Evolutionary conservation across 352 stramenopile genomes (phyloP).

Genomic region (Globisporangium irregulare): DNA sequence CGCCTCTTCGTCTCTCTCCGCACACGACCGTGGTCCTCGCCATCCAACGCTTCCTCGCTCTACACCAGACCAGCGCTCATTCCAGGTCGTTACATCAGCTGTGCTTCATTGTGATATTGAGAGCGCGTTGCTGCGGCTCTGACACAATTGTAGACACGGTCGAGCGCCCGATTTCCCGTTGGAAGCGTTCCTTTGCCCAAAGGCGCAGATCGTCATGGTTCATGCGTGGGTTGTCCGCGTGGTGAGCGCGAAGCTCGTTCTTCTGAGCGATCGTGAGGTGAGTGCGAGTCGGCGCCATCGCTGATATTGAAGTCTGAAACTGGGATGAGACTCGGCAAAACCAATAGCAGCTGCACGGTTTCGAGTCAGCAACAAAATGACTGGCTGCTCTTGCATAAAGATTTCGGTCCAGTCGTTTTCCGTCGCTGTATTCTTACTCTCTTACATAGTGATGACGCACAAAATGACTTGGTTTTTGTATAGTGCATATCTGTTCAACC

Average conservation of each 20-base stretch:
- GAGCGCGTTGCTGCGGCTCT: not conserved
- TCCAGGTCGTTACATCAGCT: too few relatives aligned
- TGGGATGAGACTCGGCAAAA: not conserved
- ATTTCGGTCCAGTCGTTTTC: not conserved
- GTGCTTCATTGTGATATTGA: not conserved
- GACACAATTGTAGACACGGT: constrained; percentile 5
- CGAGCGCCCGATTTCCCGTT: not conserved
- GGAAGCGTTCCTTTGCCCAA: constrained; percentile 1
- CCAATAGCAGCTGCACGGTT: not conserved
- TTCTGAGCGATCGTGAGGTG: constrained; percentile 6
- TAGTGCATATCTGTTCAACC: not conserved
- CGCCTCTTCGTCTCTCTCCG: too few relatives aligned
- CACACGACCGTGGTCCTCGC: too few relatives aligned
- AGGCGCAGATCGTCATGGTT: constrained; percentile 4
- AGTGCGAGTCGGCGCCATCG: not conserved
- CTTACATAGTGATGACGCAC: not conserved
- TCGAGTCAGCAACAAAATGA: constrained; percentile 5
- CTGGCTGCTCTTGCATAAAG: not conserved
- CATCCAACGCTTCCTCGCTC: too few relatives aligned
- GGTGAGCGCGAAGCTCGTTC: not conserved
- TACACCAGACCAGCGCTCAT: too few relatives aligned
- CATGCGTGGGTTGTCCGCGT: constrained; percentile 3
- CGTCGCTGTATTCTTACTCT: constrained; percentile 1
- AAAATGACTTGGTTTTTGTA: constrained; percentile 3
- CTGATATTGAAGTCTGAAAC: not conserved